Evolutionary conservation across 192 early-diverging fungal species (phyloP), one percentile per base, ranked within the genome.

Genomic region (Haplosporangium gracile): DNA sequence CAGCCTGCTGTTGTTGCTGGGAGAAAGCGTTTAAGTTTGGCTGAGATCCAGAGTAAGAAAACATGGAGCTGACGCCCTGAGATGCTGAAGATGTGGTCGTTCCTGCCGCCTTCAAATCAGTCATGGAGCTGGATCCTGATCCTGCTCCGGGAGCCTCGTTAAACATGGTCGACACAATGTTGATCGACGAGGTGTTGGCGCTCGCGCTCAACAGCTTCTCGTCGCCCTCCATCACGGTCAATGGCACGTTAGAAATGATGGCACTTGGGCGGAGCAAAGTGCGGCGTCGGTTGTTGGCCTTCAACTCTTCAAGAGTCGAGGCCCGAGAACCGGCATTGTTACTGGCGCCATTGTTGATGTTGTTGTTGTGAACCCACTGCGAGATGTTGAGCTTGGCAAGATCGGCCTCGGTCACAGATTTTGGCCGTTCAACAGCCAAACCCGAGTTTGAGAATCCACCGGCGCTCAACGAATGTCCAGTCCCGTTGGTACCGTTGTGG

Each of bases 111-210:
- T 49, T 39, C 60, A 68, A 47, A 26, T 75, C 72, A 11, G 70
- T 36, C 42, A 72, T 76, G 51, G 82, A 70, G 20, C 76, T 74
- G 57, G 76, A 55, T 80, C 74, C 70, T 63, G 84, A 78, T 73
- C 75, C 74, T 42, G 78, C 49, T 26, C 57, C 39, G 36, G 83
- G 45, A 36, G 75, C 22, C 42, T 86, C 84, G 60, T 74, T 78
- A 42, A 86, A 86, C 84, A 86, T 86, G 24, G 84, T 79, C 42
- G 84, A 86, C 40, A 86, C 84, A 75, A 86, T 86, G 76, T 86
- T 86, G 72, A 86, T 86, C 38, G 84, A 86, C 13, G 84, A 86
- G 16, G 84, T 86, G 55, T 86, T 86, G 84, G 84, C 84, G 68
- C 84, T 86, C 65, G 84, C 84, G 74, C 84, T 86, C 79, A 86